phyloP scores from a whole-genome alignment of 768 basidiomycete species.

The Nevesoporus exiguus region DNA sequence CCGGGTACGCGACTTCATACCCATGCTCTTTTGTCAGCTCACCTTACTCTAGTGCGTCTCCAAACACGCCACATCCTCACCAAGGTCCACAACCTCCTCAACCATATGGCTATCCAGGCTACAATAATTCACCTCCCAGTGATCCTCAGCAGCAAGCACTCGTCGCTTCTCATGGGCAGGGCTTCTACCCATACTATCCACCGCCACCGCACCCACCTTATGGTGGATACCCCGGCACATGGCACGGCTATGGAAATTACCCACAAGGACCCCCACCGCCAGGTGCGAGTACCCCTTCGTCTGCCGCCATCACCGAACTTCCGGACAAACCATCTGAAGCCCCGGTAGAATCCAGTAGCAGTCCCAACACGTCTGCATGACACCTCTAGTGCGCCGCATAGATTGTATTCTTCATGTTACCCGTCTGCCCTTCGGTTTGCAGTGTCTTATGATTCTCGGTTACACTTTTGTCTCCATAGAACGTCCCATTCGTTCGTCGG shows the following conservation, averaged over 20 bases:
- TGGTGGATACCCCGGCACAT: constrained; percentile 28
- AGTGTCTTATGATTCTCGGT: constrained; percentile 11
- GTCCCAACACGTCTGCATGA: constrained; percentile 21
- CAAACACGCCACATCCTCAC: constrained; percentile 22
- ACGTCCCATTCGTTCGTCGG: constrained; percentile 8
- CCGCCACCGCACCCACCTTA: constrained; percentile 27
- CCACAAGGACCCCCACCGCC: constrained; percentile 26
- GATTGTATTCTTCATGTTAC: constrained; percentile 26
- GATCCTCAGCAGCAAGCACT: constrained; percentile 29
- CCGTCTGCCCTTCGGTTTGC: constrained; percentile 9
- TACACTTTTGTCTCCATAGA: constrained; percentile 28
- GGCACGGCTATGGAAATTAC: constrained; percentile 32
- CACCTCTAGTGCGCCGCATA: constrained; percentile 14
- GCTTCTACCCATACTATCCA: constrained; percentile 34
- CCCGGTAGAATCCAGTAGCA: constrained; percentile 15
- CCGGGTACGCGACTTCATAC: constrained; percentile 6
- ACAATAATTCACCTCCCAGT: constrained; percentile 14
- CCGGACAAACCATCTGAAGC: constrained; percentile 28
- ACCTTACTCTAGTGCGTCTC: constrained; percentile 19
- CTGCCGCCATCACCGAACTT: constrained; percentile 15
- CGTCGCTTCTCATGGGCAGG: constrained; percentile 17
- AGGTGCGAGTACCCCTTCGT: constrained; percentile 9
- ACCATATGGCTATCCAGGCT: constrained; percentile 25
- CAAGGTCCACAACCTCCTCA: constrained; percentile 20
- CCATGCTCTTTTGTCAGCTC: constrained; percentile 8